Evolutionary conservation across 305 asterid species (phyloP), one percentile per base, ranked within the genome.

Genomic region (Fraxinus velutina): DNA sequence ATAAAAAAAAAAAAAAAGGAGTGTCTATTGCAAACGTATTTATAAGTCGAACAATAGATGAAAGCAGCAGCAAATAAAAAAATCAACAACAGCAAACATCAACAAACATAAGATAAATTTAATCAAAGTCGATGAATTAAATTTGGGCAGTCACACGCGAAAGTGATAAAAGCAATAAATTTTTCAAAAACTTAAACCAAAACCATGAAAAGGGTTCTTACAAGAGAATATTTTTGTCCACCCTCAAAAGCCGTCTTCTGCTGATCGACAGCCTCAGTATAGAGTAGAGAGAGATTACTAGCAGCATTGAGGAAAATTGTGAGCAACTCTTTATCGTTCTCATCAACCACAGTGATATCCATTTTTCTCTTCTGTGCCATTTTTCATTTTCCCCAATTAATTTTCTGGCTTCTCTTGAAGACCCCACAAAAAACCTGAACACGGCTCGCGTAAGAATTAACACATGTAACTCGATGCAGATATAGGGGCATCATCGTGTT

Each of bases 391-490:
- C 32, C 10, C 79, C 5, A 50, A 13, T 27, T 78, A 24, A 37
- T 6, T n/a, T 37, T 37, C 37, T 78, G 17, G 8, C 9, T n/a
- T 22, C 24, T 66, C n/a, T 39, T 47, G 39, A 42, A 22, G 42
- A 44, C 44, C 78, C 42, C 57, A 47, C 30, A 30, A 81, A 21
- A 81, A 27, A 70, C 77, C 77, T 7, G 21, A 57, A 8, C 24
- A 27, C 32, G 24, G 66, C 3, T 24, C 0, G 17, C 32, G 8
- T 57, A 71, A 71, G 73, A 83, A 79, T 44, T 47, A 50, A 73
- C 85, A 72, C 79, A 55, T 78, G 85, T 57, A 82, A 37, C 66
- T 4, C 4, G 79, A 82, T 82, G 76, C 82, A 72, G 71, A 82
- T 73, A 72, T 71, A 13, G 36, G 64, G 79, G 85, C 68, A 76